Base-by-base conservation (phyloP, 139 green algal species). In the Limnomonas spitsbergensis region DNA sequence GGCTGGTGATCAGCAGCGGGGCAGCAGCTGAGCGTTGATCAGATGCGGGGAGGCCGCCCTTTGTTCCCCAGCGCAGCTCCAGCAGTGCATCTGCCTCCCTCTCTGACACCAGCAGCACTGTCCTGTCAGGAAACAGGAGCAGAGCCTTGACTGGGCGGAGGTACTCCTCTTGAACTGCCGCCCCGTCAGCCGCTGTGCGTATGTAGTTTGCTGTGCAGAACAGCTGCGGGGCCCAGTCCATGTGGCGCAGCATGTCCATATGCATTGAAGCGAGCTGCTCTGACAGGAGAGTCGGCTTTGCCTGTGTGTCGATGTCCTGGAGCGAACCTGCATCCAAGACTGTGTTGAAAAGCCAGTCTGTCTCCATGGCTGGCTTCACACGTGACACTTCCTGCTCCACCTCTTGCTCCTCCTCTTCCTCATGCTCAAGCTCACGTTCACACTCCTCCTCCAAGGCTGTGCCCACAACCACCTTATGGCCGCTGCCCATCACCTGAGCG, bases 321-420 rank as follows among this genome's bases (percentile, higher is more conserved):
- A 29, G 4, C 38, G 36, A 2, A 2, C 2, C 53, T 6, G 36
- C 37, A 32, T 68, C 37, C 0, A 78, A 2, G 2, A 42, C 40
- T 40, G 2, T 24, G 4, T 27, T 38, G 40, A 81, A 78, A 26
- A 53, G 1, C 87, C 87, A 91, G 75, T 86, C 77, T 1, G 1
- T 1, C 74, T 90, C 80, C 1, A 32, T 38, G 1, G 9, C 34
- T 0, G 75, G 36, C 32, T 37, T 2, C 35, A 80, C 69, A 0
- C 40, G 29, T 0, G 69, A 20, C 53, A 82, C 73, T 73, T 90
- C 68, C 56, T 66, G 3, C 78, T 90, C 80, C 37, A 69, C 38
- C 77, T 90, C 81, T 78, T 86, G 27, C 78, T 90, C 83, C 61
- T 87, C 40, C 77, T 90, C 81, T 72, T 88, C 83, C 69, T 90